A percentile compares a stretch with the other conserved stretches of the same genome.
These are phyloP conservation scores for Chytridium lagenaria DNA, from an alignment of 371 early-diverging fungal genomes.

Conservation along the genomic window DNA sequence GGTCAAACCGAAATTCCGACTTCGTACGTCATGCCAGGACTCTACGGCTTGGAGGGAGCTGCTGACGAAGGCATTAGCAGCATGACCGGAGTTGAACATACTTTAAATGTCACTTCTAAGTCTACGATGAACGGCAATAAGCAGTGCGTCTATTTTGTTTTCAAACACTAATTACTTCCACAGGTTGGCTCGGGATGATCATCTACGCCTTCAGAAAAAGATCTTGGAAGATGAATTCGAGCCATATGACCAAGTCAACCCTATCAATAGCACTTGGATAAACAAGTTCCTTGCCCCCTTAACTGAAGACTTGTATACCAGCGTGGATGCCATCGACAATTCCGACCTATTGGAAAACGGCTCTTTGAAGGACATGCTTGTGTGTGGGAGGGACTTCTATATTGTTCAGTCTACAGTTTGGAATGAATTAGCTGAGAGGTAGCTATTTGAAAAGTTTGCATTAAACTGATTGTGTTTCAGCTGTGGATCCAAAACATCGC, in stretches of 20 bases:
- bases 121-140: no score
- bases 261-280: neutral
- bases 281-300: neutral
- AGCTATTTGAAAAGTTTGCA: neutral
- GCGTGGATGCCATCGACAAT: neutral
- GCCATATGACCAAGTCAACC: neutral
- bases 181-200: neutral
- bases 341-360: neutral
- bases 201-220: neutral
- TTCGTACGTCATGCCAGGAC: no score
- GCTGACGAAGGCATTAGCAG: no score
- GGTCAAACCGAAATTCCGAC: no score
- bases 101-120: no score
- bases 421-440: no score
- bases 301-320: neutral
- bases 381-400: neutral
- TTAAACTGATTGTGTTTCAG: neutral
- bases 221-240: constrained; percentile 1
- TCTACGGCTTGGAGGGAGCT: no score
- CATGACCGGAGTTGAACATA: no score
- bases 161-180: neutral
- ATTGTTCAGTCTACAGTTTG: neutral
- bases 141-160: no score
- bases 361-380: neutral
- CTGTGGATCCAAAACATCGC: neutral